A percentile compares a stretch with the other conserved stretches of the same genome.
Evolutionary conservation across 169 alveolate species (phyloP).

Genomic region (Toxoplasma gondii): DNA sequence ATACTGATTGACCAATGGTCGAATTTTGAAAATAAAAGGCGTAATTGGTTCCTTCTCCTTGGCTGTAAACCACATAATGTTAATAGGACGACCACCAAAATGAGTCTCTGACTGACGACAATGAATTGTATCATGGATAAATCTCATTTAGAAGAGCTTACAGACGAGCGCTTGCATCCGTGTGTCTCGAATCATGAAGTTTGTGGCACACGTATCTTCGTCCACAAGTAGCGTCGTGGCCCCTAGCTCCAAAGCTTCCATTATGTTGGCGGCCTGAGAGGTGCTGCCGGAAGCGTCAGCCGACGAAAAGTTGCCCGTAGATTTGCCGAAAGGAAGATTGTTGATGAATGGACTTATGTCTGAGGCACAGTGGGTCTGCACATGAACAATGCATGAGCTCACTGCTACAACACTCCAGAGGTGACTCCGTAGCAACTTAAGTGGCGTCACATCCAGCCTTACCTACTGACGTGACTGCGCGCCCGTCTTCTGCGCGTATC

Average conservation of each 20-base stretch:
- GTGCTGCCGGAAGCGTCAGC: slow-evolving; percentile 83
- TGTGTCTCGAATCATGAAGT: slow-evolving; percentile 75
- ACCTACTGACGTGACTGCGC: slow-evolving; percentile 62
- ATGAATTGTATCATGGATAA: background rate
- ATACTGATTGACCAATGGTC: slow-evolving; percentile 46
- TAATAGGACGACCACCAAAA: background rate
- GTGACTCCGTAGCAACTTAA: no score
- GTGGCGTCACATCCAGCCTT: background rate
- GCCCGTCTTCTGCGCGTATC: slow-evolving; percentile 67
- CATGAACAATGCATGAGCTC: background rate
- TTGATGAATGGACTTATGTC: slow-evolving; percentile 82
- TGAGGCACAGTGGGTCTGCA: background rate
- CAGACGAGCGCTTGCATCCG: slow-evolving; percentile 72
- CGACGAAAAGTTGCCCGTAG: slow-evolving; percentile 52
- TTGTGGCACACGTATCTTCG: slow-evolving; percentile 83
- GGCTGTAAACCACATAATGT: slow-evolving; percentile 17
- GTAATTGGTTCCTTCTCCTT: slow-evolving; percentile 75
- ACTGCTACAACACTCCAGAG: background rate
- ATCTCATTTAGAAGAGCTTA: background rate
- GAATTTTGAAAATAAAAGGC: slow-evolving; percentile 69
- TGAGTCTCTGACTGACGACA: background rate
- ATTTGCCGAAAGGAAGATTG: slow-evolving; percentile 76
- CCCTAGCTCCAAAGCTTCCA: slow-evolving; percentile 84
- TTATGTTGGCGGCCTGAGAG: slow-evolving; percentile 83
- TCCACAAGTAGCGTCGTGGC: slow-evolving; percentile 72